phyloP scores from a whole-genome alignment of 192 early-diverging fungal species.

The Entomortierella chlamydospora region DNA sequence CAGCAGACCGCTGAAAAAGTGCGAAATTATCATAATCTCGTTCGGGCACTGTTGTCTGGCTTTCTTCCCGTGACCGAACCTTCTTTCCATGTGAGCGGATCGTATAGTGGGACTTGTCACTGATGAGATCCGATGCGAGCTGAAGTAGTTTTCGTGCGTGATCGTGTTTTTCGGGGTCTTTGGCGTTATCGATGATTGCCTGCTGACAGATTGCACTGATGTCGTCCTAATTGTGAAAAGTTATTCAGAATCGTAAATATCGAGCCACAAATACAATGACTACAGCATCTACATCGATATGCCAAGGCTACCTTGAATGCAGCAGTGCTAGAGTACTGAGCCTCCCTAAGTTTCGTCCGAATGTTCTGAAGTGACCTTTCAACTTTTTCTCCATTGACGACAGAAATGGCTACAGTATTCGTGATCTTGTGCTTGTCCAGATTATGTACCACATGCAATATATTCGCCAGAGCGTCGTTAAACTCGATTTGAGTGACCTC shows the following conservation, averaged over 20 bases:
- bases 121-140: constrained; percentile 30
- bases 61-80: constrained; percentile 35
- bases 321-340: constrained; percentile 21
- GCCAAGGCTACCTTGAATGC: constrained; percentile 30
- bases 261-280: background rate
- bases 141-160: constrained; percentile 29
- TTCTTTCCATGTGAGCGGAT: constrained; percentile 54
- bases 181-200: constrained; percentile 7
- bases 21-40: constrained; percentile 47
- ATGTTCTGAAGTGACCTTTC: constrained; percentile 15
- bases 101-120: constrained; percentile 45
- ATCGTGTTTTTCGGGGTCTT: constrained; percentile 11
- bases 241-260: background rate
- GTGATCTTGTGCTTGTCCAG: constrained; percentile 29
- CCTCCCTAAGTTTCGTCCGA: constrained; percentile 24
- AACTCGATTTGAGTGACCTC: constrained; percentile 44
- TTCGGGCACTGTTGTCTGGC: constrained; percentile 12
- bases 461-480: constrained; percentile 26
- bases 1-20: constrained; percentile 56
- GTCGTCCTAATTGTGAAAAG: constrained; percentile 25
- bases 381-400: constrained; percentile 21
- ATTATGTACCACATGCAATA: constrained; percentile 25
- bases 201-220: constrained; percentile 21
- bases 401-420: background rate
- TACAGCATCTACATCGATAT: background rate